Conservation (phyloP, 305 asterid species). For the Coffea humblotiana region DNA sequence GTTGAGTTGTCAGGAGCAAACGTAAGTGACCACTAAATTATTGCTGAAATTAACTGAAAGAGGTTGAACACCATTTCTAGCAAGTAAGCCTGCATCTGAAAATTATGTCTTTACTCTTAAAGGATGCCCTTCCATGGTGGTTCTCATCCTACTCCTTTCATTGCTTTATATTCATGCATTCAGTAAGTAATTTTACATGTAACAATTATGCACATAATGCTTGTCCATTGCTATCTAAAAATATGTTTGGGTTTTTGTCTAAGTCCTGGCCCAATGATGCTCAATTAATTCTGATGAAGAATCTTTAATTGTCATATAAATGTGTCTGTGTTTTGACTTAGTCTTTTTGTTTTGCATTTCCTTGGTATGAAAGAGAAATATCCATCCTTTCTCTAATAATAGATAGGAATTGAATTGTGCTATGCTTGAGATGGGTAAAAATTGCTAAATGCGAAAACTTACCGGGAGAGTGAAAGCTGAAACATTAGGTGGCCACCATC, state of each 20-base stretch:
- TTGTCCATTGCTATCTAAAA: too few species aligned
- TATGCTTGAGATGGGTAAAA: neutral
- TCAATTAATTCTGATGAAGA: neutral
- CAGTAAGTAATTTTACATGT: neutral
- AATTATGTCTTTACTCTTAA: neutral
- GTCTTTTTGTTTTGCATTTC: neutral
- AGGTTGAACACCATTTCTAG: neutral
- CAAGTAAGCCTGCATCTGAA: neutral
- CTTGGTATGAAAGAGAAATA: neutral
- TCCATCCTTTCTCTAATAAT: neutral
- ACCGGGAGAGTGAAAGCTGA: neutral
- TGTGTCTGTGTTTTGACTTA: too few species aligned
- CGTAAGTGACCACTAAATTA: too few species aligned
- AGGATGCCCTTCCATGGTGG: neutral
- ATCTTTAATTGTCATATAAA: neutral
- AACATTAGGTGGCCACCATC: neutral
- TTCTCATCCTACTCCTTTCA: neutral
- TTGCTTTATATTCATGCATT: neutral
- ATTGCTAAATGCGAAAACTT: neutral
- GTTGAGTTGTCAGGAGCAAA: neutral
- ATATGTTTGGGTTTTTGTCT: neutral
- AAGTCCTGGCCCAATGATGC: too few species aligned
- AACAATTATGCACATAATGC: neutral
- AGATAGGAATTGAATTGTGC: too few species aligned
- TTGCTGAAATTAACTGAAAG: neutral